These are phyloP conservation scores for Coffea canephora DNA, from an alignment of 257 asterid species.

Conservation along the genomic window DNA sequence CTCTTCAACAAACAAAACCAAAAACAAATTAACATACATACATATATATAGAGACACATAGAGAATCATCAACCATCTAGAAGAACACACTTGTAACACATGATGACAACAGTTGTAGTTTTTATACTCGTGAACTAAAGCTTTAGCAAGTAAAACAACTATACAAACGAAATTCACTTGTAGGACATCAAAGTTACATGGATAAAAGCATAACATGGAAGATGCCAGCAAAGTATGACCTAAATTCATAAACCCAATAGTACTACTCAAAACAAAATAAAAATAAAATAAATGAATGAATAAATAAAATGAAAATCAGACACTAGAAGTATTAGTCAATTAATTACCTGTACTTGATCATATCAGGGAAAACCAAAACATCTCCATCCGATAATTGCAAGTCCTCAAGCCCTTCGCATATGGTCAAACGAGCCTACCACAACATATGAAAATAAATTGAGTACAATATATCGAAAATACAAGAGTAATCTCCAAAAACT, in stretches of 20 bases:
- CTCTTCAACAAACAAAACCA: constrained; percentile 43
- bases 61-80: not conserved
- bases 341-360: constrained; percentile 71
- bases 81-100: not conserved
- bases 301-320: not conserved
- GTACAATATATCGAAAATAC: not conserved
- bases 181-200: not conserved
- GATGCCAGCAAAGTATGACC: constrained; percentile 1
- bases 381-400: constrained; percentile 73
- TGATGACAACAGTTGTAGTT: not conserved
- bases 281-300: too few relatives aligned
- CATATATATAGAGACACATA: not conserved
- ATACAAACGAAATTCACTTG: not conserved
- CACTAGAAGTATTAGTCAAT: not conserved
- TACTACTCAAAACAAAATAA: too few relatives aligned
- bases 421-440: constrained; percentile 75
- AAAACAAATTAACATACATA: not conserved
- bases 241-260: not conserved
- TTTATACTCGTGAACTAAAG: not conserved
- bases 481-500: not conserved
- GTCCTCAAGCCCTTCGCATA: constrained; percentile 65
- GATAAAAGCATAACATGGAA: not conserved
- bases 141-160: not conserved
- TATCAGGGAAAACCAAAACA: constrained; percentile 85
- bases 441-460: constrained; percentile 12